Evolutionary conservation across 306 rosid species (phyloP).

Genomic region (Gastrolobium villosum): DNA sequence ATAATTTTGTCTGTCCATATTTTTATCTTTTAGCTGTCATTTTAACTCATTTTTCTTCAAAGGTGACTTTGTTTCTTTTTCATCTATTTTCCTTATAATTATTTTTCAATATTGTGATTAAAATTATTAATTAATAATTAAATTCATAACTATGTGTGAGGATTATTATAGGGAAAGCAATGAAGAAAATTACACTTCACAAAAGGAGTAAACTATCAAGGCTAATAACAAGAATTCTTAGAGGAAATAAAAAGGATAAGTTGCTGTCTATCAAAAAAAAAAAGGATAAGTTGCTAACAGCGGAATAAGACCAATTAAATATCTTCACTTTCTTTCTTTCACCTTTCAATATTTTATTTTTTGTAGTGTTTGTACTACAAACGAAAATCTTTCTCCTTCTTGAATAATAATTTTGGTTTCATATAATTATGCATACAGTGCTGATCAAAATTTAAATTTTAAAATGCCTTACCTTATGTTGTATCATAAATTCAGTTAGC

Average conservation of each 20-base stretch:
- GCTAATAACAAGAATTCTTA: conserved; percentile 34
- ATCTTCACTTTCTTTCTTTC: background rate
- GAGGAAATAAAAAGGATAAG: conserved; percentile 17
- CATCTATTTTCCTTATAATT: too few species aligned
- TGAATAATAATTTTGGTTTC: conserved; percentile 32
- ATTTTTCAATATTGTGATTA: too few species aligned
- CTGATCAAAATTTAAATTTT: conserved; percentile 12
- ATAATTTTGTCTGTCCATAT: too few species aligned
- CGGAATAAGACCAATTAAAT: conserved; percentile 33
- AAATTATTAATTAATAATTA: too few species aligned
- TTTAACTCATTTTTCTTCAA: too few species aligned
- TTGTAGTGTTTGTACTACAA: conserved; percentile 26
- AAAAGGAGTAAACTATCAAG: conserved; percentile 16
- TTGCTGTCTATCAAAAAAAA: too few species aligned
- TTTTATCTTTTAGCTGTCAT: too few species aligned
- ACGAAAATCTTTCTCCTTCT: conserved; percentile 2
- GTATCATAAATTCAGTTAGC: conserved; percentile 6
- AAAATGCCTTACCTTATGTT: background rate
- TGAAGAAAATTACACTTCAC: background rate
- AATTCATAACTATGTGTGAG: too few species aligned
- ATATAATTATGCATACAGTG: conserved; percentile 43
- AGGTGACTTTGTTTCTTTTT: too few species aligned
- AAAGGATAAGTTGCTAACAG: background rate
- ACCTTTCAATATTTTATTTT: conserved; percentile 38
- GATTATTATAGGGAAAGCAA: too few species aligned